These are phyloP conservation scores for Fusarium sp. DNA, from an alignment of 2,329 filamentous ascomycete species.

Conservation along the genomic window DNA sequence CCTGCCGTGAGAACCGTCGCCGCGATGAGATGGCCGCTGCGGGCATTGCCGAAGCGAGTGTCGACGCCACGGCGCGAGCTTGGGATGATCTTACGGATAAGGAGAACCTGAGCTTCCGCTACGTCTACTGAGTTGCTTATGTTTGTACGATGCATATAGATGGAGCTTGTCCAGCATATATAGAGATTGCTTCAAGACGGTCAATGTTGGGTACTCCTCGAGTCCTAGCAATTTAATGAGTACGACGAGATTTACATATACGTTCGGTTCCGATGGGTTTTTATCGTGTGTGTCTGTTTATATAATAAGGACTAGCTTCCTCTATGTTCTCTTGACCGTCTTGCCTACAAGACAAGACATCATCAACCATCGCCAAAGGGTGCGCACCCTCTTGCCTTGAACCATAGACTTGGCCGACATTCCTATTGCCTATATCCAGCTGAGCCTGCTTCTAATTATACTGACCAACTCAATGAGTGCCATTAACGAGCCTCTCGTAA, in stretches of 20 bases:
- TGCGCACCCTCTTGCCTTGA: not conserved
- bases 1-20: conserved; percentile 67
- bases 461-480: not conserved
- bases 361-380: not conserved
- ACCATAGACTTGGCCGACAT: not conserved
- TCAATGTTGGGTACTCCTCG: not conserved
- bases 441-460: not conserved
- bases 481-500: not conserved
- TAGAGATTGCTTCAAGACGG: not conserved
- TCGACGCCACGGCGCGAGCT: conserved; percentile 53
- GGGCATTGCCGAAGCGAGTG: conserved; percentile 53
- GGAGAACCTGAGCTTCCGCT: conserved; percentile 70
- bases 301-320: not conserved
- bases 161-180: not conserved
- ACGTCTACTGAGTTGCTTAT: conserved; percentile 57
- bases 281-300: not conserved
- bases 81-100: conserved; percentile 69
- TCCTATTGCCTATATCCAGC: not conserved
- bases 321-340: not conserved
- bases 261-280: not conserved
- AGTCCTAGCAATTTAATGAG: not conserved
- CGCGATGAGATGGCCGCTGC: conserved; percentile 60
- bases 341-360: not conserved
- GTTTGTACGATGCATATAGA: not conserved
- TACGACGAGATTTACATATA: not conserved